Percentiles rank a stretch among this genome's conserved stretches.
These are phyloP conservation scores for Diaporthe caulivora DNA, from an alignment of 2,329 filamentous ascomycete species.

Conservation along the genomic window DNA sequence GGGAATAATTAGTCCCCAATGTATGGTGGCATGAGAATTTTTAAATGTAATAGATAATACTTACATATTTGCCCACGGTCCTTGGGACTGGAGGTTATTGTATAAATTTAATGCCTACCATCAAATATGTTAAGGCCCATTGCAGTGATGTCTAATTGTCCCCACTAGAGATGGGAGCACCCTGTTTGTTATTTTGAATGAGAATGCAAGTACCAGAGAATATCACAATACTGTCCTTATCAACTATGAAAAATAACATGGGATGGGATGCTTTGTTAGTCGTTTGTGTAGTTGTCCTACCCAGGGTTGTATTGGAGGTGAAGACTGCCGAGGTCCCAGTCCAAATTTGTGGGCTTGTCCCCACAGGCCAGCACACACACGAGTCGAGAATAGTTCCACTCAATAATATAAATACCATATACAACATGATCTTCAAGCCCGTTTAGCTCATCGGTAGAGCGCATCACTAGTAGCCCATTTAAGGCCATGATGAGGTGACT, in stretches of 20 bases:
- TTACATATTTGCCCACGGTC: not conserved
- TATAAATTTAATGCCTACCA: not conserved
- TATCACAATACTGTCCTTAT: not conserved
- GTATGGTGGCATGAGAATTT: not conserved
- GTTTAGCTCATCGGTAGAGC: too few relatives aligned
- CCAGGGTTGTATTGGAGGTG: not conserved
- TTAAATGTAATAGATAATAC: slow-evolving; percentile 24
- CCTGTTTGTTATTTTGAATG: too few relatives aligned
- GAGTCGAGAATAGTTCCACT: slow-evolving; percentile 6
- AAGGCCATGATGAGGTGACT: too few relatives aligned
- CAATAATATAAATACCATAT: not conserved
- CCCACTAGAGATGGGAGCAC: too few relatives aligned
- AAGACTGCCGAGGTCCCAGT: not conserved
- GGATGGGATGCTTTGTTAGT: not conserved
- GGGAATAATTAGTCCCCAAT: too few relatives aligned
- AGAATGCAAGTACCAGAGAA: not conserved
- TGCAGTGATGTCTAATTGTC: not conserved
- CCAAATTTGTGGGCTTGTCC: not conserved
- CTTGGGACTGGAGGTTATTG: not conserved
- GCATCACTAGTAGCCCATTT: too few relatives aligned
- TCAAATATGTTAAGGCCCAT: not conserved
- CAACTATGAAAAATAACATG: not conserved
- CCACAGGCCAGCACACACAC: slow-evolving; percentile 13
- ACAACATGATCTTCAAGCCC: not conserved
- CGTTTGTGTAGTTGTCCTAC: too few relatives aligned